Percentiles rank a stretch among this genome's conserved stretches.
These are phyloP conservation scores for Phytophthora kernoviae DNA, from an alignment of 352 stramenopile species.

Conservation along the genomic window DNA sequence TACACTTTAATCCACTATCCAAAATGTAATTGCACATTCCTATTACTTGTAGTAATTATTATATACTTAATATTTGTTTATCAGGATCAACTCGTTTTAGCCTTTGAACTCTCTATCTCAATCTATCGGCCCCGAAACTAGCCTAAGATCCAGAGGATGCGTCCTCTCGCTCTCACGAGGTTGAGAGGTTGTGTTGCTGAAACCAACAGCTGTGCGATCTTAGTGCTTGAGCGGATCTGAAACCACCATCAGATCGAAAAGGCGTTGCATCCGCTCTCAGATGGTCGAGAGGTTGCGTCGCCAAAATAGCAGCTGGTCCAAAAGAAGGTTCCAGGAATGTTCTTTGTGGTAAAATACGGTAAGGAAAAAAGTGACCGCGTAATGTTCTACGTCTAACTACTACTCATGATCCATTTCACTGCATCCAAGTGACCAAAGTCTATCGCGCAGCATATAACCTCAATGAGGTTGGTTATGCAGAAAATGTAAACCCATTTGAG, in stretches of 20 bases:
- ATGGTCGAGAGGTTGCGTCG: slow-evolving; percentile 11
- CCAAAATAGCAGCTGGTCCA: background rate
- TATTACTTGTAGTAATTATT: no score
- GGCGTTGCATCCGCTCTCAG: slow-evolving; percentile 3
- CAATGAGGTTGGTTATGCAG: background rate
- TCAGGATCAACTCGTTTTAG: no score
- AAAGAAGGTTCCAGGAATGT: slow-evolving; percentile 12
- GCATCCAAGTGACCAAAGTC: slow-evolving; percentile 12
- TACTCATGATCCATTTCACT: slow-evolving; percentile 12
- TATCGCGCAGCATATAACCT: background rate
- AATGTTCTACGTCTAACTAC: slow-evolving; percentile 11
- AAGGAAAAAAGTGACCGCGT: slow-evolving; percentile 3
- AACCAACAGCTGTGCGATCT: no score
- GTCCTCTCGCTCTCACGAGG: no score
- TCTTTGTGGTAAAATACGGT: slow-evolving; percentile 8
- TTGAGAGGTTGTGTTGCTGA: no score
- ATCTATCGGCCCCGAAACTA: no score
- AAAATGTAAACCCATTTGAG: background rate
- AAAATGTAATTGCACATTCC: no score
- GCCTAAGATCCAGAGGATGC: no score
- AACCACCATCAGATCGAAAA: slow-evolving; percentile 4
- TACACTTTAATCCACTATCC: no score
- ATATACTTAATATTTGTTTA: no score
- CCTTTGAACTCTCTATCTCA: no score
- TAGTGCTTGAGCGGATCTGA: slow-evolving; percentile 1